These are phyloP conservation scores for Maudiozyma humilis DNA, from an alignment of 1,139 yeast genomes.

Conservation along the genomic window DNA sequence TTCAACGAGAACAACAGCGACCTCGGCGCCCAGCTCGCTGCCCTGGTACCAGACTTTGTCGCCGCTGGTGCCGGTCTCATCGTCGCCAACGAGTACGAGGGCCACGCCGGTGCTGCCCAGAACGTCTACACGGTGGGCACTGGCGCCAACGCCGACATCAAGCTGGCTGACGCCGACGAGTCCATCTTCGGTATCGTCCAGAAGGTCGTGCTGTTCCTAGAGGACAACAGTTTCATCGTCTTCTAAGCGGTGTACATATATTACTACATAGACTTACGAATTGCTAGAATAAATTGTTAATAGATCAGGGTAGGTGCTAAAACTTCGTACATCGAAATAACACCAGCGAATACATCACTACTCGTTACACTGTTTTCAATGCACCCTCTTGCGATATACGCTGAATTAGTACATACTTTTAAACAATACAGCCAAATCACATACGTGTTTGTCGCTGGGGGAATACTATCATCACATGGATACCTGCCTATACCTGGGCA, in stretches of 20 bases:
- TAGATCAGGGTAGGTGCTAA: too few relatives aligned
- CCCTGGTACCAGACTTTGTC: slow-evolving; percentile 66
- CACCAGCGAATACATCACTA: neutral
- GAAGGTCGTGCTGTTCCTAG: slow-evolving; percentile 60
- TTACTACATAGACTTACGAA: neutral
- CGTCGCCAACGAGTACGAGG: slow-evolving; percentile 39
- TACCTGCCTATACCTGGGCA: neutral
- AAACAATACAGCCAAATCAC: too few relatives aligned
- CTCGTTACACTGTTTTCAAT: too few relatives aligned
- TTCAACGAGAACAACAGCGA: slow-evolving; percentile 30
- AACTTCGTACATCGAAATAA: too few relatives aligned
- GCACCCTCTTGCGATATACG: too few relatives aligned
- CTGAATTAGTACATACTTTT: too few relatives aligned
- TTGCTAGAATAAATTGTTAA: neutral
- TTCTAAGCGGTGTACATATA: slow-evolving; percentile 5
- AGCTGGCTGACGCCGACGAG: slow-evolving; percentile 43
- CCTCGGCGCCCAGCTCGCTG: slow-evolving; percentile 15
- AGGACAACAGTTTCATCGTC: slow-evolving; percentile 51
- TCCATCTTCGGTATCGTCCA: slow-evolving; percentile 57
- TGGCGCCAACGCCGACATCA: slow-evolving; percentile 42
- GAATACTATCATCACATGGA: too few relatives aligned
- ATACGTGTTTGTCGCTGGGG: too few relatives aligned
- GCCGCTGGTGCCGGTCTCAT: slow-evolving; percentile 89
- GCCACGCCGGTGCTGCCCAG: slow-evolving; percentile 36
- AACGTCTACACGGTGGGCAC: slow-evolving; percentile 44